These are phyloP conservation scores for Irpex sp. DNA, from an alignment of 1,284 basidiomycete genomes.

Conservation along the genomic window DNA sequence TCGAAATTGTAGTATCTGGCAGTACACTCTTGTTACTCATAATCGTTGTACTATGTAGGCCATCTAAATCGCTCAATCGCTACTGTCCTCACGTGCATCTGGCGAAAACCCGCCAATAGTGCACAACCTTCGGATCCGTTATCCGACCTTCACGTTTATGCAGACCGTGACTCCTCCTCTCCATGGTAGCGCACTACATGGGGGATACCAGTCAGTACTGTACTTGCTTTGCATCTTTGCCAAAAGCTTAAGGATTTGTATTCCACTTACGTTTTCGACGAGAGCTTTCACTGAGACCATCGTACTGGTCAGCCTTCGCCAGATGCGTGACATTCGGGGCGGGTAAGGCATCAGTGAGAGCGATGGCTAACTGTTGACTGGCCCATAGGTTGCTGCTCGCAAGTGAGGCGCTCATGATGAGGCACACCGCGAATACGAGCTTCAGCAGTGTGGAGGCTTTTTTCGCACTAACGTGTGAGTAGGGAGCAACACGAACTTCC, in stretches of 20 bases:
- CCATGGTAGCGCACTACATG: background rate
- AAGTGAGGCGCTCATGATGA: background rate
- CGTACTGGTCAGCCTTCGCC: background rate
- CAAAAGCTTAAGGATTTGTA: background rate
- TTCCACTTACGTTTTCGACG: background rate
- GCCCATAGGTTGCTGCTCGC: background rate
- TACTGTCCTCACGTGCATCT: too few relatives aligned
- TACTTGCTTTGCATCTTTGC: too few relatives aligned
- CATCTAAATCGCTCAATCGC: too few relatives aligned
- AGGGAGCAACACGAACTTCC: background rate
- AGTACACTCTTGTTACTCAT: too few relatives aligned
- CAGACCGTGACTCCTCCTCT: background rate
- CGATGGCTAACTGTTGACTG: background rate
- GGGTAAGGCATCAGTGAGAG: background rate
- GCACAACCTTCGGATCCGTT: background rate
- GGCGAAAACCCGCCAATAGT: background rate
- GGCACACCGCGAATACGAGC: background rate
- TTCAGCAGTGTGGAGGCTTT: background rate
- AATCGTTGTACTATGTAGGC: too few relatives aligned
- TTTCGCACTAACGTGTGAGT: background rate
- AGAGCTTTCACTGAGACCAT: background rate
- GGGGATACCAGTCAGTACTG: background rate
- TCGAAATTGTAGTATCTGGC: too few relatives aligned
- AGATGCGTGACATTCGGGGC: background rate
- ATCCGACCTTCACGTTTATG: background rate